Conservation (phyloP, 75 land plant species). For the Cunninghamia lanceolata region DNA sequence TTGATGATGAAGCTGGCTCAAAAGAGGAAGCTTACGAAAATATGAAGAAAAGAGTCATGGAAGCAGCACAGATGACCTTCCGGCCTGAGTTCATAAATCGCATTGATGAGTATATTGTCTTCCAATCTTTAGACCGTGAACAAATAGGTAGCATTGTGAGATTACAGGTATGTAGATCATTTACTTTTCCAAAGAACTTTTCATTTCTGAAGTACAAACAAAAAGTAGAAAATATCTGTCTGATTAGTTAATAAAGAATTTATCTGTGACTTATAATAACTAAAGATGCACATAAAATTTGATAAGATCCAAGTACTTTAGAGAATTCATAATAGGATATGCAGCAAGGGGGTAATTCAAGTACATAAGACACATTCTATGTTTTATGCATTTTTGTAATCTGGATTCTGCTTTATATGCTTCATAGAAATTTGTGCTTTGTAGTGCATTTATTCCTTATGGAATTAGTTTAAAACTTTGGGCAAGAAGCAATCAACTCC, state of each 20-base stretch:
- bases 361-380: background rate
- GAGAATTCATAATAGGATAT: background rate
- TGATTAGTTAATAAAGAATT: background rate
- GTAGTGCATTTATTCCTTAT: background rate
- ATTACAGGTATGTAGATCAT: conserved; percentile 42
- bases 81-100: conserved; percentile 75
- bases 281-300: background rate
- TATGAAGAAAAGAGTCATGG: conserved; percentile 60
- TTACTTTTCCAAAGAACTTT: background rate
- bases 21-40: conserved; percentile 36
- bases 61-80: conserved; percentile 48
- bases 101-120: conserved; percentile 70
- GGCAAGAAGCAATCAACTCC: background rate
- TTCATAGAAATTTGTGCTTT: background rate
- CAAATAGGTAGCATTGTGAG: conserved; percentile 60
- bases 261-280: background rate
- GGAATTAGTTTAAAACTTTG: background rate
- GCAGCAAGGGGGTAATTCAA: background rate
- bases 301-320: background rate
- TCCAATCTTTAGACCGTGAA: conserved; percentile 57
- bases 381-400: background rate
- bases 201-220: background rate
- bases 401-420: background rate
- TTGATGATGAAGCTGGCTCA: conserved; percentile 21
- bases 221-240: background rate